phyloP scores from a whole-genome alignment of 768 basidiomycete genomes.

The Imleria badia region DNA sequence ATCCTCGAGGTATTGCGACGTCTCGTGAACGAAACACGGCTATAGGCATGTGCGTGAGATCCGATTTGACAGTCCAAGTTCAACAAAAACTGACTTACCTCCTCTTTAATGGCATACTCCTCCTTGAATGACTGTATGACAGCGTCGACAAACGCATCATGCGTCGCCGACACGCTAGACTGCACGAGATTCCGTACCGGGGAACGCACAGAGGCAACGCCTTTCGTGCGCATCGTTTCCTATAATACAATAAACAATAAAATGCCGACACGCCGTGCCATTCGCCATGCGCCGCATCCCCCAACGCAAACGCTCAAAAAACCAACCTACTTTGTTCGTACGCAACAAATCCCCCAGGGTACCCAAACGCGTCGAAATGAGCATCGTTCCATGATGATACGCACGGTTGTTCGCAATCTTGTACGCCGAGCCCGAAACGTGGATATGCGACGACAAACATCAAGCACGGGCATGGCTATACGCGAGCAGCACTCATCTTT shows the following conservation, averaged over 20 bases:
- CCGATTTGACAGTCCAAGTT: not conserved
- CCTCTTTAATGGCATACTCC: constrained; percentile 46
- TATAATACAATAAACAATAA: constrained; percentile 29
- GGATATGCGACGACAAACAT: constrained; percentile 14
- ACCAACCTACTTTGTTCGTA: constrained; percentile 54
- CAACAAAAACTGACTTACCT: constrained; percentile 24
- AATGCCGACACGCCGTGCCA: not conserved
- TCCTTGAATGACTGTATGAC: constrained; percentile 66
- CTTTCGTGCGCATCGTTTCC: constrained; percentile 80
- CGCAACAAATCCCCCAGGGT: constrained; percentile 72
- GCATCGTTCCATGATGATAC: constrained; percentile 99
- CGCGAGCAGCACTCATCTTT: constrained; percentile 70
- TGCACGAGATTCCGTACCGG: constrained; percentile 83
- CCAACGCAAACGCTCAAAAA: not conserved
- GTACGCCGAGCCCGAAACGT: constrained; percentile 98
- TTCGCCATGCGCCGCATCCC: not conserved
- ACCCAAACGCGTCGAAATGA: constrained; percentile 77
- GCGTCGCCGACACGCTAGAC: constrained; percentile 50
- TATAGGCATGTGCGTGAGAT: constrained; percentile 19
- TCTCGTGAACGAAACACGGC: constrained; percentile 47
- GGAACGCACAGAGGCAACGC: constrained; percentile 88
- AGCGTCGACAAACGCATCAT: constrained; percentile 69
- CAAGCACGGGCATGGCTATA: not conserved
- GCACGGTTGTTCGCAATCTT: constrained; percentile 89
- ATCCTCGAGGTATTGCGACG: constrained; percentile 41